Conservation (phyloP, 108 stramenopile species). For the Asterionellopsis glacialis region DNA sequence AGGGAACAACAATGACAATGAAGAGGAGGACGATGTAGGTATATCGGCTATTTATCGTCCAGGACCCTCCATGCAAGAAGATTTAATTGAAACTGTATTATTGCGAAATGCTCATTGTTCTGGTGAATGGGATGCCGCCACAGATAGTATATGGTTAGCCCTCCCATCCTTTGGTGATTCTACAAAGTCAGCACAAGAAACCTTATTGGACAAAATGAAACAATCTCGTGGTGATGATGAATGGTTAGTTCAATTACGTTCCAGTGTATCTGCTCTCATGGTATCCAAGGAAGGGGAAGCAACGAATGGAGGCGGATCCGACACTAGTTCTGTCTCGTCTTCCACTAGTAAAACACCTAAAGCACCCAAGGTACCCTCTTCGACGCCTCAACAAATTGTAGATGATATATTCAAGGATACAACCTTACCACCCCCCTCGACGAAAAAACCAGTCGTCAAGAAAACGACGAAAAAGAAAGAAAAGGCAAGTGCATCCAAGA, state of each 20-base stretch:
- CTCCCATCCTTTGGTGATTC: slow-evolving; percentile 31
- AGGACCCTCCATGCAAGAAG: slow-evolving; percentile 48
- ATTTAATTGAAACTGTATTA: slow-evolving; percentile 64
- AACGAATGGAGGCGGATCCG: too few relatives aligned
- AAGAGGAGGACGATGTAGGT: background rate
- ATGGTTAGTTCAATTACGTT: slow-evolving; percentile 71
- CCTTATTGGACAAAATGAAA: slow-evolving; percentile 1
- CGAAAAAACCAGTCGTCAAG: background rate
- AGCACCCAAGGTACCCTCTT: background rate
- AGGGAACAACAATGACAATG: too few relatives aligned
- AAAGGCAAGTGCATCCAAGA: background rate
- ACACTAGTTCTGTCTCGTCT: too few relatives aligned
- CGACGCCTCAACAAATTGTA: background rate
- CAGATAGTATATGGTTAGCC: slow-evolving; percentile 62
- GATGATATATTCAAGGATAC: background rate
- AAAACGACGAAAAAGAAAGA: background rate
- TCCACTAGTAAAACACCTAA: too few relatives aligned
- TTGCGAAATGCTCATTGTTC: slow-evolving; percentile 78
- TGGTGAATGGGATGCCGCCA: slow-evolving; percentile 80
- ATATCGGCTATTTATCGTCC: slow-evolving; percentile 42
- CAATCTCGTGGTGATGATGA: slow-evolving; percentile 54
- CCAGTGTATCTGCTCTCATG: slow-evolving; percentile 45
- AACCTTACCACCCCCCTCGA: background rate
- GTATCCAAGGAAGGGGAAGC: slow-evolving; percentile 6
- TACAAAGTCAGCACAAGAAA: background rate